Evolutionary conservation across 2,329 filamentous ascomycete species (phyloP).

Genomic region (Pezicula carpinea): DNA sequence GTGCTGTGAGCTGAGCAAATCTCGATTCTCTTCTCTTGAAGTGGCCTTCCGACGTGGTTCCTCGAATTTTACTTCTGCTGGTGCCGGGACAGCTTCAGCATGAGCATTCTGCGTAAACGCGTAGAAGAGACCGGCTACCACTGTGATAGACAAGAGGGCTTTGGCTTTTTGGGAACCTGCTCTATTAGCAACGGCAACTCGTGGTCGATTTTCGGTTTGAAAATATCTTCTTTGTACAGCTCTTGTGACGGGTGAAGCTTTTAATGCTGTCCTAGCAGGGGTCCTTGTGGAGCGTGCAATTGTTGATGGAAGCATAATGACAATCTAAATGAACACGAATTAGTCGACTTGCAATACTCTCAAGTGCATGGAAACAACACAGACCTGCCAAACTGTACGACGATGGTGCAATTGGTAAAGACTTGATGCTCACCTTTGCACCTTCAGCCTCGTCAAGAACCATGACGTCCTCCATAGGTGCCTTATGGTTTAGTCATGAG

Average conservation of each 20-base stretch:
- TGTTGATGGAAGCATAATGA: slow-evolving; percentile 20
- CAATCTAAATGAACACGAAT: neutral
- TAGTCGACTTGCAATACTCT: neutral
- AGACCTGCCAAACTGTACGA: neutral
- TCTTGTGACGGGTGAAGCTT: slow-evolving; percentile 4
- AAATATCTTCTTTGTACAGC: slow-evolving; percentile 17
- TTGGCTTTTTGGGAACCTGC: slow-evolving; percentile 8
- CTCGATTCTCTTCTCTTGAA: slow-evolving; percentile 68
- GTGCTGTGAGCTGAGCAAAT: slow-evolving; percentile 79
- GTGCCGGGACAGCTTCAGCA: slow-evolving; percentile 24
- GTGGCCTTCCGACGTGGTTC: slow-evolving; percentile 51
- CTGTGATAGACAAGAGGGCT: slow-evolving; percentile 16
- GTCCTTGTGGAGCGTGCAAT: neutral
- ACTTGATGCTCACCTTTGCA: neutral
- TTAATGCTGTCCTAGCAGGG: slow-evolving; percentile 13
- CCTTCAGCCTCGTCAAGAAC: slow-evolving; percentile 13
- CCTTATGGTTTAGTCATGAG: too few relatives aligned
- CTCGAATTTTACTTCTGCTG: slow-evolving; percentile 63
- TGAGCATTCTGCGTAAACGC: slow-evolving; percentile 19
- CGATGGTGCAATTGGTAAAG: neutral
- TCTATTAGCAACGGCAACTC: slow-evolving; percentile 12
- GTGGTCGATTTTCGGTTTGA: slow-evolving; percentile 9
- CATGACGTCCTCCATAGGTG: slow-evolving; percentile 9
- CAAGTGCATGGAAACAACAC: neutral
- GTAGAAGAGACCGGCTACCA: slow-evolving; percentile 21